Conservation (phyloP, 768 basidiomycete species). For the Tricholoma bakamatsutake region DNA sequence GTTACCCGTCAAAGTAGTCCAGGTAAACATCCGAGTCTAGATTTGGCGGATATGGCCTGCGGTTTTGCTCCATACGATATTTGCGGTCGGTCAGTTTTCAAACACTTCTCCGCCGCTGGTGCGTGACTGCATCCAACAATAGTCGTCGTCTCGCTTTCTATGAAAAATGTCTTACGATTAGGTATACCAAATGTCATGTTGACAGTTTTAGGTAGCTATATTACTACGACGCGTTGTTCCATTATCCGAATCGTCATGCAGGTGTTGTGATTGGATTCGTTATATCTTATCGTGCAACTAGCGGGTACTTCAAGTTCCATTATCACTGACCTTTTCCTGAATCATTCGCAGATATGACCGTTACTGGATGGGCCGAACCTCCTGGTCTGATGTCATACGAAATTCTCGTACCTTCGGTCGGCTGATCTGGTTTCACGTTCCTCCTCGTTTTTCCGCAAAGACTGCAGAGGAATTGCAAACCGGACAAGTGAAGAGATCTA, state of each 20-base stretch:
- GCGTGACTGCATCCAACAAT: background rate
- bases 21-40: slow-evolving; percentile 14
- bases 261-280: slow-evolving; percentile 58
- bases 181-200: slow-evolving; percentile 52
- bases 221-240: background rate
- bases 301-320: slow-evolving; percentile 32
- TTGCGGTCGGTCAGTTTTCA: slow-evolving; percentile 37
- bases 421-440: slow-evolving; percentile 59
- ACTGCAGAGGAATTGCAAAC: slow-evolving; percentile 29
- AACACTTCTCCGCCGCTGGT: background rate
- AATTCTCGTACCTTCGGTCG: slow-evolving; percentile 44
- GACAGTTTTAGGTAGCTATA: slow-evolving; percentile 47
- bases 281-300: slow-evolving; percentile 58
- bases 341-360: slow-evolving; percentile 43
- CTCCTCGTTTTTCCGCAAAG: slow-evolving; percentile 38
- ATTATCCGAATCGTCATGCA: slow-evolving; percentile 8
- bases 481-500: slow-evolving; percentile 25
- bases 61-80: slow-evolving; percentile 53
- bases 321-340: background rate
- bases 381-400: slow-evolving; percentile 53
- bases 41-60: slow-evolving; percentile 67
- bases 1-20: background rate
- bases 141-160: slow-evolving; percentile 41
- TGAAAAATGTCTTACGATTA: slow-evolving; percentile 32
- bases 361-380: slow-evolving; percentile 54